phyloP scores from a whole-genome alignment of 495 filamentous ascomycete genomes.

The Halenospora varia region DNA sequence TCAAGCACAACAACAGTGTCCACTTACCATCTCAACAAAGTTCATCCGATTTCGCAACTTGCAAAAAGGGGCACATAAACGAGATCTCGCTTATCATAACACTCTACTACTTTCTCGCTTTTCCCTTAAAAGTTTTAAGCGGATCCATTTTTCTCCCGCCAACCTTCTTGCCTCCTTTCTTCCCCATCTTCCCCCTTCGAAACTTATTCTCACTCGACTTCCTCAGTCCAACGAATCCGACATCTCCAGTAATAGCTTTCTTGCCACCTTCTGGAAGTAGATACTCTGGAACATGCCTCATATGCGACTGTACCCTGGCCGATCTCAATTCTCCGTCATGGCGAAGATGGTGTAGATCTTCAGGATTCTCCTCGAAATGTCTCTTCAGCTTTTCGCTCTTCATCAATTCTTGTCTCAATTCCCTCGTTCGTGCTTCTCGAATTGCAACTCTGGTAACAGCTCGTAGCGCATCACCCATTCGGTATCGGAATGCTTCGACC shows the following conservation, averaged over 20 bases:
- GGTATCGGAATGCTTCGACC: conserved; percentile 89
- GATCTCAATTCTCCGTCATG: conserved; percentile 86
- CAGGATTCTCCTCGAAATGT: conserved; percentile 96
- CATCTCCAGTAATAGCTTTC: conserved; percentile 51
- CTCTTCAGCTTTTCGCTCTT: conserved; percentile 90
- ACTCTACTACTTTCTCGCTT: conserved; percentile 10
- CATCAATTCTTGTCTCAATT: conserved; percentile 83
- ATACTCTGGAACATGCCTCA: conserved; percentile 96
- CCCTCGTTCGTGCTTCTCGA: conserved; percentile 81
- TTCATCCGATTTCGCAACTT: too few relatives aligned
- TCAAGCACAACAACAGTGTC: too few relatives aligned
- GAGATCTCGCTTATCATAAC: too few relatives aligned
- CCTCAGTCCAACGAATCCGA: conserved; percentile 71
- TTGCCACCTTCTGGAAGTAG: conserved; percentile 77
- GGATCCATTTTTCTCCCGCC: conserved; percentile 64
- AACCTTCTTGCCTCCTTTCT: conserved; percentile 47
- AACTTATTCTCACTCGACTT: conserved; percentile 72
- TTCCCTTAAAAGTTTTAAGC: conserved; percentile 69
- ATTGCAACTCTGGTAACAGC: conserved; percentile 79
- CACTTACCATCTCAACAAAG: too few relatives aligned
- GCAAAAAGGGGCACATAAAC: too few relatives aligned
- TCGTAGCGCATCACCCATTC: conserved; percentile 84
- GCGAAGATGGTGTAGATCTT: conserved; percentile 77
- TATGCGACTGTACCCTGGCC: conserved; percentile 76
- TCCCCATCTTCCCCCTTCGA: conserved; percentile 63